A percentile compares a stretch with the other conserved stretches of the same genome.
phyloP scores from a whole-genome alignment of 345 rosid species.

The Sisymbrium irio region DNA sequence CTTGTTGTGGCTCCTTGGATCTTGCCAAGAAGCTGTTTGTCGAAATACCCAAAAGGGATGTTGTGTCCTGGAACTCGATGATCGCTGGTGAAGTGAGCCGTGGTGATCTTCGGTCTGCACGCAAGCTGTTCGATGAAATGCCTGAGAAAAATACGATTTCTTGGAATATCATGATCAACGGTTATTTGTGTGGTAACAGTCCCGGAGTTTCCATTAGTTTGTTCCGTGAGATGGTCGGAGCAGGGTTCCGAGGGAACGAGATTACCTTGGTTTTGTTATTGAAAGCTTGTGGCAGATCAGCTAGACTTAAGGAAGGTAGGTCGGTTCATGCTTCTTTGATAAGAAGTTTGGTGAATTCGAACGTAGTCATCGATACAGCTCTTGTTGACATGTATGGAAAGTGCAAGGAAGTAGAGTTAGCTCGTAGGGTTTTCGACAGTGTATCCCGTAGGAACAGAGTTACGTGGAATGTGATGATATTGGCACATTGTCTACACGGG shows the following conservation, averaged over 20 bases:
- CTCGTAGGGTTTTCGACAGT: slow-evolving; percentile 48
- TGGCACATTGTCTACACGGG: slow-evolving; percentile 78
- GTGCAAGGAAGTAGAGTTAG: slow-evolving; percentile 53
- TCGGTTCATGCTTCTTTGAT: slow-evolving; percentile 60
- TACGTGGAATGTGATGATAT: slow-evolving; percentile 78
- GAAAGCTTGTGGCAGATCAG: slow-evolving; percentile 61
- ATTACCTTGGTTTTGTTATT: slow-evolving; percentile 45
- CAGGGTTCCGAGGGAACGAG: slow-evolving; percentile 42
- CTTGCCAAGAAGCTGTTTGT: slow-evolving; percentile 48
- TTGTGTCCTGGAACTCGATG: slow-evolving; percentile 57
- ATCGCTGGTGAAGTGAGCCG: slow-evolving; percentile 26
- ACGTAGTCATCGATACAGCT: slow-evolving; percentile 44
- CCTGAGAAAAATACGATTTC: slow-evolving; percentile 45
- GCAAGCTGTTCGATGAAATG: slow-evolving; percentile 49
- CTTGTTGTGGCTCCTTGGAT: slow-evolving; percentile 38
- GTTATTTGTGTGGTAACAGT: slow-evolving; percentile 46
- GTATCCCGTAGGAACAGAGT: slow-evolving; percentile 41
- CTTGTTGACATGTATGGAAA: slow-evolving; percentile 66
- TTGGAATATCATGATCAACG: slow-evolving; percentile 65
- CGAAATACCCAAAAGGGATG: slow-evolving; percentile 49
- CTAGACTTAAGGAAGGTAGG: slow-evolving; percentile 64
- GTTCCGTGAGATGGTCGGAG: slow-evolving; percentile 52
- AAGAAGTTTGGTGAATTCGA: slow-evolving; percentile 32
- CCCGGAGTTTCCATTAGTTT: slow-evolving; percentile 57
- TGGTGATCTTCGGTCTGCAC: slow-evolving; percentile 43